Evolutionary conservation across 805 yeast species (phyloP).

Genomic region (Grigorovia transvaalensis): DNA sequence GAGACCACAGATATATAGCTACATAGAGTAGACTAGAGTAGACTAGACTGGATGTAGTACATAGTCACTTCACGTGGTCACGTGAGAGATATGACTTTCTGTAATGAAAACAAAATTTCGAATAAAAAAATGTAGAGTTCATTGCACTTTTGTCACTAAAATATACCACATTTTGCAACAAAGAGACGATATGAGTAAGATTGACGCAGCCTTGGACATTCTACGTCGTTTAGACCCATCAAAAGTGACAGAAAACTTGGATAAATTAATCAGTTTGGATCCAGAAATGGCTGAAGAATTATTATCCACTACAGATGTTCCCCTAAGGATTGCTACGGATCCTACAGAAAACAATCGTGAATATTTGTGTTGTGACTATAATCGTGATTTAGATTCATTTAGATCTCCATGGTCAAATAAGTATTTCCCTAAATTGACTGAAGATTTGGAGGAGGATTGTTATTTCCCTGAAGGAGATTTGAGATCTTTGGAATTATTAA

Average conservation of each 20-base stretch:
- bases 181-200: background rate
- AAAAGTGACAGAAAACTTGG: slow-evolving; percentile 37
- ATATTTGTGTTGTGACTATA: slow-evolving; percentile 83
- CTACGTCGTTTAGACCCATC: slow-evolving; percentile 68
- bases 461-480: slow-evolving; percentile 61
- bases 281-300: slow-evolving; percentile 80
- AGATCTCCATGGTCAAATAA: slow-evolving; percentile 86
- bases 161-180: too few relatives aligned
- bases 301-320: slow-evolving; percentile 78
- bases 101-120: too few relatives aligned
- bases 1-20: background rate
- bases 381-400: slow-evolving; percentile 86
- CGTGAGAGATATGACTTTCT: too few relatives aligned
- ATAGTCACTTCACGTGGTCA: too few relatives aligned
- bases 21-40: too few relatives aligned
- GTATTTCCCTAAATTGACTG: slow-evolving; percentile 34
- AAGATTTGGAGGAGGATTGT: slow-evolving; percentile 53
- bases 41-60: too few relatives aligned
- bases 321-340: slow-evolving; percentile 35
- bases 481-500: slow-evolving; percentile 65
- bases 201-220: slow-evolving; percentile 68
- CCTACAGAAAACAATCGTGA: slow-evolving; percentile 38
- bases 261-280: slow-evolving; percentile 36
- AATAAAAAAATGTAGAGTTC: too few relatives aligned
- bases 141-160: too few relatives aligned